Conservation (phyloP, 768 basidiomycete species). For the Pleurotus ostreatus region DNA sequence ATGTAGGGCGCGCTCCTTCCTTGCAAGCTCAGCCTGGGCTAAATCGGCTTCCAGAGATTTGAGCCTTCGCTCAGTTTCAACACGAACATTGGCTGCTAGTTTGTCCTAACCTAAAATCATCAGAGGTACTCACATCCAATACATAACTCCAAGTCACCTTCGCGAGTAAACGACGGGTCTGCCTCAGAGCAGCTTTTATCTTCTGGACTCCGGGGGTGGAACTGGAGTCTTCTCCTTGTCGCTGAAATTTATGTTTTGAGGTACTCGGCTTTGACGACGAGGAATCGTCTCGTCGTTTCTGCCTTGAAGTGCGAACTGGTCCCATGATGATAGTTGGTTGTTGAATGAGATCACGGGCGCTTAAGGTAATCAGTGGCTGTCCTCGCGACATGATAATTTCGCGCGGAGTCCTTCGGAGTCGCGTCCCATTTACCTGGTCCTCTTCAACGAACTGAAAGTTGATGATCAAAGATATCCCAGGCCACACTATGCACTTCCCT, state of each 20-base stretch:
- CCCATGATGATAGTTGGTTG: conserved; percentile 13
- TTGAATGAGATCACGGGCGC: neutral
- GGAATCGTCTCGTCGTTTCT: neutral
- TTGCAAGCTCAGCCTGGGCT: conserved; percentile 52
- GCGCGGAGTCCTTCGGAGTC: too few species aligned
- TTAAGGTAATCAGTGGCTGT: too few species aligned
- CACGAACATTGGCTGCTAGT: conserved; percentile 79
- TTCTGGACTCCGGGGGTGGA: conserved; percentile 73
- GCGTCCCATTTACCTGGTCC: too few species aligned
- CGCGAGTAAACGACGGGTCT: conserved; percentile 76
- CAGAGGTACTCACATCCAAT: neutral
- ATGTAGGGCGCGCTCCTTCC: conserved; percentile 68
- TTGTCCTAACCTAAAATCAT: conserved; percentile 47
- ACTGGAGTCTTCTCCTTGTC: conserved; percentile 13
- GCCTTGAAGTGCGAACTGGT: conserved; percentile 9
- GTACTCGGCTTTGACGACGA: conserved; percentile 14
- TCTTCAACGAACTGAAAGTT: too few species aligned
- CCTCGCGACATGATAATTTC: too few species aligned
- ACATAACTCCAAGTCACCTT: conserved; percentile 44
- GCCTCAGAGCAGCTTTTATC: conserved; percentile 79
- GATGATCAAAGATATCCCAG: too few species aligned
- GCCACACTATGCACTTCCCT: too few species aligned
- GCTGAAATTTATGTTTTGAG: conserved; percentile 20
- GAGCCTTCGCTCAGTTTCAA: conserved; percentile 76
- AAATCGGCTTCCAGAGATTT: conserved; percentile 75